Conservation (phyloP, 352 stramenopile genomes). For the Phytophthora aleatoria region DNA sequence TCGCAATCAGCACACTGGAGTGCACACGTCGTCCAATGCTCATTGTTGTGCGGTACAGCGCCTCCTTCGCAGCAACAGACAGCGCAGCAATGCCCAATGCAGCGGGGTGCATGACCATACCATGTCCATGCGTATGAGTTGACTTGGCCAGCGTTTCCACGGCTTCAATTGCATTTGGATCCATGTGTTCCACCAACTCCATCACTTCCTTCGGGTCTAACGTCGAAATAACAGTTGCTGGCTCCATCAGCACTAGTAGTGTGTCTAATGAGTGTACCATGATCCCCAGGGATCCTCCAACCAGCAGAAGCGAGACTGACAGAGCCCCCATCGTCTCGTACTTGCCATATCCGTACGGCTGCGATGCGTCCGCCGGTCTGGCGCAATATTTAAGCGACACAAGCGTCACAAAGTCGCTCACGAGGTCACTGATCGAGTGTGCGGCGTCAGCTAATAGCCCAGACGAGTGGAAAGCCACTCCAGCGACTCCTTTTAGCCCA, state of each 20-base stretch:
- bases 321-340: conserved; percentile 77
- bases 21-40: conserved; percentile 89
- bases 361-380: conserved; percentile 90
- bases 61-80: conserved; percentile 92
- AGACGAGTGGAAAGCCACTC: conserved; percentile 79
- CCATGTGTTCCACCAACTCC: conserved; percentile 32
- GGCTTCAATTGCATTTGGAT: conserved; percentile 37
- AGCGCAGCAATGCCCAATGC: conserved; percentile 85
- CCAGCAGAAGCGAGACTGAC: conserved; percentile 64
- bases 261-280: conserved; percentile 72
- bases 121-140: conserved; percentile 25
- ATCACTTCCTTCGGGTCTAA: conserved; percentile 36
- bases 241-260: conserved; percentile 55
- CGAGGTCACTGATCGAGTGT: conserved; percentile 94
- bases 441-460: conserved; percentile 94
- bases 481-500: conserved; percentile 69
- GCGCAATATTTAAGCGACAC: conserved; percentile 89
- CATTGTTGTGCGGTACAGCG: conserved; percentile 92
- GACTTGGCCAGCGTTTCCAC: conserved; percentile 41
- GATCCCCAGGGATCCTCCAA: conserved; percentile 69
- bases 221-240: conserved; percentile 18
- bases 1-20: conserved; percentile 94
- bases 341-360: conserved; percentile 83
- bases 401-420: conserved; percentile 95
- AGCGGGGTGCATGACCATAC: conserved; percentile 53